These are phyloP conservation scores for Brassica juncea DNA, from an alignment of 345 rosid genomes.

Conservation along the genomic window DNA sequence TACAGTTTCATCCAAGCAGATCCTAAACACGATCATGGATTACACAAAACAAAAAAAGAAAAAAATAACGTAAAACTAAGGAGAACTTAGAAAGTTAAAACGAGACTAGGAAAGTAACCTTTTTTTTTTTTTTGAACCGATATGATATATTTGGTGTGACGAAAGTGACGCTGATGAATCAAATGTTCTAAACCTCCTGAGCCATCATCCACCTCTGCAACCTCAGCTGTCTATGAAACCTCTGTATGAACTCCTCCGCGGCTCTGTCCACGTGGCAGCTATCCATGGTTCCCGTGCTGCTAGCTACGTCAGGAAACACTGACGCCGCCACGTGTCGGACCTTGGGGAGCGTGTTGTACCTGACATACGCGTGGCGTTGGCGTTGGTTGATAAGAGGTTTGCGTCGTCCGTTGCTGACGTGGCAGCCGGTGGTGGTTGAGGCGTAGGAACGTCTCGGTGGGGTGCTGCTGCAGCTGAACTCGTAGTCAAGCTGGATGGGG, in stretches of 20 bases:
- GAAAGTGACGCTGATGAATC: neutral
- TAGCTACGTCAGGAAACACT: constrained; percentile 57
- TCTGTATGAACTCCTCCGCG: constrained; percentile 88
- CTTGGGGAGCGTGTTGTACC: constrained; percentile 34
- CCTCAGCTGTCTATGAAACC: constrained; percentile 68
- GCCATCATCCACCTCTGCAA: constrained; percentile 50
- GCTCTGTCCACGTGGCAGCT: constrained; percentile 66
- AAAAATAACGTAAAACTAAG: neutral
- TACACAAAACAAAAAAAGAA: neutral
- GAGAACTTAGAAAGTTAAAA: neutral
- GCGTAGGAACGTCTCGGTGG: constrained; percentile 55
- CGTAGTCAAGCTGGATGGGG: constrained; percentile 63
- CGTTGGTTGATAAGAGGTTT: constrained; percentile 33
- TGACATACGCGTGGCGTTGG: constrained; percentile 32
- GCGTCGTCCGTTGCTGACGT: neutral
- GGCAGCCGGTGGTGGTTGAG: neutral
- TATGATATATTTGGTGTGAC: neutral
- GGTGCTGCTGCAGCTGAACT: constrained; percentile 97
- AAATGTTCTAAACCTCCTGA: constrained; percentile 28
- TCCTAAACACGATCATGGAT: neutral
- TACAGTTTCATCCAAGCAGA: neutral
- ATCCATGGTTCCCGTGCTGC: constrained; percentile 53
- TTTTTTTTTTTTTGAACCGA: neutral
- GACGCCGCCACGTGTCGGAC: constrained; percentile 48
- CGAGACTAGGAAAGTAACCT: neutral